Base-by-base conservation (phyloP, 768 basidiomycete species). In the Suillus lakei region DNA sequence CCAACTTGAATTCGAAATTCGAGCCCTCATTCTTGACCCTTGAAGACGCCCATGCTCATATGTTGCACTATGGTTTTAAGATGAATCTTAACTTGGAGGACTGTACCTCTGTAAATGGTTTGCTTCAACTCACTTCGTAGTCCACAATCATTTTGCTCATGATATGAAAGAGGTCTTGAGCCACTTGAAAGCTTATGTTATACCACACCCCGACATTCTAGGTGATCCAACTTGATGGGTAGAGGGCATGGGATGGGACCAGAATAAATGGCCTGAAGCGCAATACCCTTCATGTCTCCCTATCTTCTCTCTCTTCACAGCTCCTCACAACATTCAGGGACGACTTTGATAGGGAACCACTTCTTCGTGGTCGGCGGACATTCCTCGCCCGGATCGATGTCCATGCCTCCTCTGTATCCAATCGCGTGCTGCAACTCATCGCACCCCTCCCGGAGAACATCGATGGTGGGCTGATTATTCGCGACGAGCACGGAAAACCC, bases 231-330 rank as follows among this genome's bases (percentile, higher is more conserved):
- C 82, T 4, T 78, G 72, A 6, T 98, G 94, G 93, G 85, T 98
- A 48, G 81, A 89, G 69, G 96, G 95, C 13, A 86, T 91, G 81
- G 96, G 96, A 5, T 99, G 96, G 96, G 93, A 99, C 72, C 95
- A 99, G 76, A 97, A 91, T 1, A 83, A 85, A 64, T 94, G 92
- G 92, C 68, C 82, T 8, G 82, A 79, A 13, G 75, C 80, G 10
- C 73, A 81, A 28, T 96, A 94, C 68, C 95, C 95, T 3, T 88
- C 93, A 70, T 32, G 83, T 34, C 28, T 28, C 18, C 6, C 0
- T 12, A 7, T 64, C 61, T 53, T n/a, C n/a, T 13, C 8, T 28
- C 58, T 5, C 36, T 64, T 12, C 64, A 16, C 8, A 41, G 26
- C 30, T 56, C 3, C 38, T 32, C 5, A 58, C 60, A 38, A 32